Evolutionary conservation across 2,329 filamentous ascomycete genomes (phyloP), one percentile per base, ranked within the genome.

Genomic region (Alternaria gaisen): DNA sequence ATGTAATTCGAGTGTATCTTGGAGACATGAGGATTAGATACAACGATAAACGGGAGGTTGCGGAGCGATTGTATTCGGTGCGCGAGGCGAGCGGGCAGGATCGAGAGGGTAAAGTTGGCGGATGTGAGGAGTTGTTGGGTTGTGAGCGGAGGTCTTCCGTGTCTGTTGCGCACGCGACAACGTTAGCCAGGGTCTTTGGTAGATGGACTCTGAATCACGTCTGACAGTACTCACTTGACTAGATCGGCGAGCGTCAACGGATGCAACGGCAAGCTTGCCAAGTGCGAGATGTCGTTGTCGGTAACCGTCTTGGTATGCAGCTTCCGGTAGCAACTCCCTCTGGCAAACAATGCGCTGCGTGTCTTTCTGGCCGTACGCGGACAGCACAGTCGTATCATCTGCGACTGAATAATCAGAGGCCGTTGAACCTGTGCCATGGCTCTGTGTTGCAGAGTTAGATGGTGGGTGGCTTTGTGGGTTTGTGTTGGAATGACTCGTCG

Each of bases 1-100:
- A 97, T 85, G 79, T 99, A 99, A 80, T 97, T 98, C 80, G 92
- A 90, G 83, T 98, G 97, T 67, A 99, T 99, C 72, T 91, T 90
- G 26, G 90, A 91, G 69, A 99, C 93, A 77, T 97, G 93, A 1
- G 93, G 92, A 77, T 99, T 98, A n/a, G 94, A 94, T 26, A 99
- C 95, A 56, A 99, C 94, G 66, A 99, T 98, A 80, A 94, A 99
- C 0, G 95, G 95, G 9, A 99, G 87, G 76, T 97, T 97, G 65
- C 94, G 90, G 18, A 99, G 84, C 43, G 93, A 93, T 78, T 97
- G 92, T 66, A 99, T 97, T 58, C 95, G 92, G 77, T 96, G 93
- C 26, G 95, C 95, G 26, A 99, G 89, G 38, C 95, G 92, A 51
- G 95, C 91, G 14, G 95, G 95, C 10, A 98, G 89, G 54, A 97